These are phyloP conservation scores for Cantharellus cinnabarinus DNA, from an alignment of 768 basidiomycete genomes.

Conservation along the genomic window DNA sequence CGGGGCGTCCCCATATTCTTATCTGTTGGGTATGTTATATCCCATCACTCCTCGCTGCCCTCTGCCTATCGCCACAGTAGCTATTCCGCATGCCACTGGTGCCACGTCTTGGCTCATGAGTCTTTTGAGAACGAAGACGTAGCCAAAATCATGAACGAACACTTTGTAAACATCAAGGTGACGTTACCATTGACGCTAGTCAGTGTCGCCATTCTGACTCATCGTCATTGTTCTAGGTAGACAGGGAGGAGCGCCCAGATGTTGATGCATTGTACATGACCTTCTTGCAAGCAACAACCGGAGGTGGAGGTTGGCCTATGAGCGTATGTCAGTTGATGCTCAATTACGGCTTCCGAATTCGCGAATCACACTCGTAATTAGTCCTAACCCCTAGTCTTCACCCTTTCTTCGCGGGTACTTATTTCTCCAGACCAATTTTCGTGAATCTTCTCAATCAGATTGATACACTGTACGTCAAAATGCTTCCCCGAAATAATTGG, in stretches of 20 bases:
- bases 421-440: neutral
- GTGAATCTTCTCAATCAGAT: neutral
- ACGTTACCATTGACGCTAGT: neutral
- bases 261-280: conserved; percentile 27
- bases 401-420: conserved; percentile 2
- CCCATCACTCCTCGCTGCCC: neutral
- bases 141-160: conserved; percentile 22
- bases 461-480: neutral
- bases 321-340: conserved; percentile 11
- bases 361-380: neutral
- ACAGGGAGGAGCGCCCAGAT: conserved; percentile 24
- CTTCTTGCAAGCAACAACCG: conserved; percentile 19
- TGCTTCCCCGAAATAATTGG: neutral
- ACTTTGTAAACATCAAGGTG: conserved; percentile 20
- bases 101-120: conserved; percentile 15
- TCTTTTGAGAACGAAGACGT: conserved; percentile 21
- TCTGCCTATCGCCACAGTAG: conserved; percentile 3
- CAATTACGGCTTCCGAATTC: neutral
- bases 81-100: conserved; percentile 25
- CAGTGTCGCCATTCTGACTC: neutral
- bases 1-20: neutral
- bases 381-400: conserved; percentile 6
- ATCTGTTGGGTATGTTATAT: neutral
- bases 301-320: conserved; percentile 19
- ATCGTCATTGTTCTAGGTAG: conserved; percentile 13